Conservation (phyloP, 371 early-diverging fungal species). For the Dichotomocladium elegans region DNA sequence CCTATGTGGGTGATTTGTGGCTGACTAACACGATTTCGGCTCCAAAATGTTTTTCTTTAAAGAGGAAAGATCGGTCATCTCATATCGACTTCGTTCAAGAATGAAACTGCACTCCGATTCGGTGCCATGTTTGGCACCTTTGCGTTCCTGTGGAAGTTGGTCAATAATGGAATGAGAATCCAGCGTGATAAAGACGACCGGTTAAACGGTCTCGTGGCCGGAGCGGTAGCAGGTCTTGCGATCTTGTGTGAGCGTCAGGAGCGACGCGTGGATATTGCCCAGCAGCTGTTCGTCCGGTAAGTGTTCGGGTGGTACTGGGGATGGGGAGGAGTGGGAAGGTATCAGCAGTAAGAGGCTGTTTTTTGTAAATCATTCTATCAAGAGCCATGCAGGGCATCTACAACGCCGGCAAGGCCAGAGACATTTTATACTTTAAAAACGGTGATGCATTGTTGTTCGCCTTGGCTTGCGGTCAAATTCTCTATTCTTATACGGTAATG, state of each 20-base stretch:
- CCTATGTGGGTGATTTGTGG: too few species aligned
- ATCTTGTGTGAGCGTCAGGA: constrained; percentile 59
- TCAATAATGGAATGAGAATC: constrained; percentile 62
- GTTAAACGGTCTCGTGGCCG: constrained; percentile 56
- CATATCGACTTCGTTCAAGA: constrained; percentile 45
- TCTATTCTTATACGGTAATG: constrained; percentile 65
- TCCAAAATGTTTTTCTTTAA: neutral
- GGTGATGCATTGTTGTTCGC: constrained; percentile 64
- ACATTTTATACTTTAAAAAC: constrained; percentile 60
- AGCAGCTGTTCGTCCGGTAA: constrained; percentile 57
- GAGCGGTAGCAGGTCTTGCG: constrained; percentile 56
- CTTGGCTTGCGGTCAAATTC: constrained; percentile 52
- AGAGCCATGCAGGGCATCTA: constrained; percentile 59
- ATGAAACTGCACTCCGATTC: constrained; percentile 57
- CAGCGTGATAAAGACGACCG: constrained; percentile 58
- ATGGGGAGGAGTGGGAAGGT: too few species aligned
- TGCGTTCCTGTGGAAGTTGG: constrained; percentile 70
- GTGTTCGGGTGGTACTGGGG: neutral
- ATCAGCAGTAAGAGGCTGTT: neutral
- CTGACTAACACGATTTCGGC: too few species aligned
- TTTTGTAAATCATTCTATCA: neutral
- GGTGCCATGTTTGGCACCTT: constrained; percentile 72
- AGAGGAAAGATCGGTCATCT: constrained; percentile 43
- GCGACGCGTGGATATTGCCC: constrained; percentile 60
- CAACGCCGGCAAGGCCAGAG: constrained; percentile 58